Conservation (phyloP, 768 basidiomycete species). For the Lactifluus volemus region DNA sequence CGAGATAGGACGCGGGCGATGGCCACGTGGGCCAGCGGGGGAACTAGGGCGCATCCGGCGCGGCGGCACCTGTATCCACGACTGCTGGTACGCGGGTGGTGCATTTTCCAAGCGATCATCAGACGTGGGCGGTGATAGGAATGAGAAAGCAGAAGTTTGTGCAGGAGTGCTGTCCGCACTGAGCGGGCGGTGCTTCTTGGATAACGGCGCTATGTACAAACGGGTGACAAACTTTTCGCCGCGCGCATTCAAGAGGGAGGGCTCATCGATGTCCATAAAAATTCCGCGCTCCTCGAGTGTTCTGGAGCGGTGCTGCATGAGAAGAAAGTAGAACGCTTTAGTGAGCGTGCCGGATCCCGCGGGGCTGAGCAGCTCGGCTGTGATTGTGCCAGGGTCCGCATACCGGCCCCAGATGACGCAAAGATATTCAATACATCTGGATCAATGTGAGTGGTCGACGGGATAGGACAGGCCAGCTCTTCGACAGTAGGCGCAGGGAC, state of each 20-base stretch:
- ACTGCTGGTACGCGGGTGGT: slow-evolving; percentile 15
- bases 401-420: slow-evolving; percentile 79
- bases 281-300: slow-evolving; percentile 47
- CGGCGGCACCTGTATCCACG: slow-evolving; percentile 6
- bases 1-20: slow-evolving; percentile 19
- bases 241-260: slow-evolving; percentile 19
- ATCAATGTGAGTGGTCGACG: slow-evolving; percentile 63
- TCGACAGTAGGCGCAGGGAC: slow-evolving; percentile 33
- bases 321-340: slow-evolving; percentile 84
- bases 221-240: slow-evolving; percentile 32
- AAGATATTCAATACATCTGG: slow-evolving; percentile 63
- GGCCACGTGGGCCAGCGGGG: slow-evolving; percentile 18
- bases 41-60: slow-evolving; percentile 18
- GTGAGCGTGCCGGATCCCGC: slow-evolving; percentile 64
- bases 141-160: neutral
- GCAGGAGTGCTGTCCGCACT: slow-evolving; percentile 10
- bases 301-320: slow-evolving; percentile 66
- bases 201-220: slow-evolving; percentile 35
- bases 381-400: slow-evolving; percentile 49
- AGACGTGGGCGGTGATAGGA: slow-evolving; percentile 13
- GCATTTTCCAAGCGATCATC: slow-evolving; percentile 11
- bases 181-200: slow-evolving; percentile 24
- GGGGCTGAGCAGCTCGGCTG: slow-evolving; percentile 58
- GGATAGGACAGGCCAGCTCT: slow-evolving; percentile 58
- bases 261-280: slow-evolving; percentile 30